Conservation (phyloP, 768 basidiomycete species). For the Lentinula lateritia region DNA sequence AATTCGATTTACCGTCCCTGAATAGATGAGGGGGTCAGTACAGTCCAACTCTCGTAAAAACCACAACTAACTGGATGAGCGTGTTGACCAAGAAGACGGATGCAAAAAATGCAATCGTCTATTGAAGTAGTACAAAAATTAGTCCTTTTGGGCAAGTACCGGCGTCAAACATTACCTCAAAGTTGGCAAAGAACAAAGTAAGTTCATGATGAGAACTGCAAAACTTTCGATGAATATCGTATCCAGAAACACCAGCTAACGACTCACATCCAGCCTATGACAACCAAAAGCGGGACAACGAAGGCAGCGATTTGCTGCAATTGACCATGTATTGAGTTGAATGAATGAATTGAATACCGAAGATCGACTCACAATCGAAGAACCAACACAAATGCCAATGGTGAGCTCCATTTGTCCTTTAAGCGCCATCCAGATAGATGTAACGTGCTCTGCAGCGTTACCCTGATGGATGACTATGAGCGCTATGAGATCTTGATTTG, state of each 20-base stretch:
- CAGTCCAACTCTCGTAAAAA: not conserved
- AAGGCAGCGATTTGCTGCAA: constrained; percentile 79
- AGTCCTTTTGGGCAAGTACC: not conserved
- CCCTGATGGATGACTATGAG: constrained; percentile 32
- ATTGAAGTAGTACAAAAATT: not conserved
- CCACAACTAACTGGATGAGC: constrained; percentile 54
- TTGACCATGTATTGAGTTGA: not conserved
- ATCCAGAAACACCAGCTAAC: not conserved
- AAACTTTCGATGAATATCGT: not conserved
- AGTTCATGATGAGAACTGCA: constrained; percentile 55
- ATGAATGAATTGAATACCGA: not conserved
- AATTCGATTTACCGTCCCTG: constrained; percentile 83
- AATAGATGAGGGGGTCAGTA: not conserved
- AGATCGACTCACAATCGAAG: constrained; percentile 60
- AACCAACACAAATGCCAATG: constrained; percentile 75
- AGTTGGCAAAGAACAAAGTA: constrained; percentile 80
- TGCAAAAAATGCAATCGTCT: constrained; percentile 83
- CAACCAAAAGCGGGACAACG: constrained; percentile 82
- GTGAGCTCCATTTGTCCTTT: constrained; percentile 71
- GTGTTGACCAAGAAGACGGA: constrained; percentile 87
- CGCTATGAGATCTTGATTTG: not conserved
- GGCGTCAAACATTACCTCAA: constrained; percentile 49
- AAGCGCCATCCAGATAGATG: constrained; percentile 85
- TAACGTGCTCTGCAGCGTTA: constrained; percentile 83
- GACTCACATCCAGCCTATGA: constrained; percentile 81